Conservation (phyloP, 371 early-diverging fungal species). For the Mucor irregularis region DNA sequence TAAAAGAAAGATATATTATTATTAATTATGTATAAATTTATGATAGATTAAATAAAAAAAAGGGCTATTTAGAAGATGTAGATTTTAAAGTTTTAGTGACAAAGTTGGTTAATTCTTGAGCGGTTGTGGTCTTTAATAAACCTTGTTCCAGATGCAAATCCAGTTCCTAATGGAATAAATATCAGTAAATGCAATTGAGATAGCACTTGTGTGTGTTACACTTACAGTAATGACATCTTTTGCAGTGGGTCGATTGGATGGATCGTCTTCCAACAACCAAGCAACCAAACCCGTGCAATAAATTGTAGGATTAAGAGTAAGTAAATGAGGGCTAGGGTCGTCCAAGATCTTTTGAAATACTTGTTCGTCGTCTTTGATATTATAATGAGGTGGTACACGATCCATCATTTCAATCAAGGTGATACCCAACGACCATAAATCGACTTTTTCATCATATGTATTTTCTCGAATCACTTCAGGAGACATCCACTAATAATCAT, state of each 20-base stretch:
- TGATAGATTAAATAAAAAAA: no score
- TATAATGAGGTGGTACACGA: slow-evolving; percentile 53
- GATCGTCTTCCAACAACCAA: slow-evolving; percentile 46
- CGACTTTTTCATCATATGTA: slow-evolving; percentile 44
- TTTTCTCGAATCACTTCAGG: slow-evolving; percentile 50
- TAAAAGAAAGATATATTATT: neutral
- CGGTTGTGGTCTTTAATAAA: slow-evolving; percentile 28
- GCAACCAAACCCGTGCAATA: slow-evolving; percentile 51
- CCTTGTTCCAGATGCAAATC: slow-evolving; percentile 43
- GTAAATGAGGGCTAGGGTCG: slow-evolving; percentile 48
- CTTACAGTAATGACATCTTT: slow-evolving; percentile 43
- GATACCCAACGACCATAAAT: slow-evolving; percentile 52
- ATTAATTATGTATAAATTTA: neutral
- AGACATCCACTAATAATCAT: slow-evolving; percentile 45
- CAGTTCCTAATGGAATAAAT: slow-evolving; percentile 28
- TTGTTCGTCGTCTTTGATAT: slow-evolving; percentile 36
- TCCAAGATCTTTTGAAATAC: slow-evolving; percentile 36
- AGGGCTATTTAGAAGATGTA: no score
- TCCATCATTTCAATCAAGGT: slow-evolving; percentile 59
- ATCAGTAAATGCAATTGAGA: neutral
- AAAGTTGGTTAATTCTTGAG: slow-evolving; percentile 34
- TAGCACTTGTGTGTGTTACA: neutral
- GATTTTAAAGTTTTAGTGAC: slow-evolving; percentile 27
- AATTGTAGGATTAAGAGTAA: slow-evolving; percentile 43
- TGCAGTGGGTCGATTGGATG: slow-evolving; percentile 39